phyloP scores from a whole-genome alignment of 2,329 filamentous ascomycete species.

The Cladosporium sp. region DNA sequence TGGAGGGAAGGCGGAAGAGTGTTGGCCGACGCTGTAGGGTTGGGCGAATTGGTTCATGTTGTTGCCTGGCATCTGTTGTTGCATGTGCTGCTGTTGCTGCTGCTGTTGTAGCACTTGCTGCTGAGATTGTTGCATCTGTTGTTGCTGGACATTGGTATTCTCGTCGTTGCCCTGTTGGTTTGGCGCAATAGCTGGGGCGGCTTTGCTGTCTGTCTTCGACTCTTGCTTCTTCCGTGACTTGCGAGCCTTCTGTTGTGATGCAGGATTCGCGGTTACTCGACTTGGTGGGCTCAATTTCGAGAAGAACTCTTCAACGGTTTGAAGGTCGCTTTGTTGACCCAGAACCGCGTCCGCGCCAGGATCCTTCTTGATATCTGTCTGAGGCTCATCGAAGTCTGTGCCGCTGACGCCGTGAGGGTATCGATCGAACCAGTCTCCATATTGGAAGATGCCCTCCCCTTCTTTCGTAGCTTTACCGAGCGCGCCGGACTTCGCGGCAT shows the following conservation, averaged over 20 bases:
- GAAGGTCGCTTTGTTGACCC: conserved; percentile 83
- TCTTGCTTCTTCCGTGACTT: conserved; percentile 33
- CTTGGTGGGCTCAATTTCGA: conserved; percentile 66
- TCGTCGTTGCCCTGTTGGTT: conserved; percentile 17
- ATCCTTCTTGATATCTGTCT: conserved; percentile 62
- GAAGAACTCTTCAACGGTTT: conserved; percentile 93
- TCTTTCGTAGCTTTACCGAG: conserved; percentile 34
- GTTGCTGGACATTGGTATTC: conserved; percentile 22
- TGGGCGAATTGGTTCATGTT: conserved; percentile 12
- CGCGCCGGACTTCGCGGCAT: conserved; percentile 67
- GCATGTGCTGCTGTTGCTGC: conserved; percentile 17
- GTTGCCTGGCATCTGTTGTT: not conserved
- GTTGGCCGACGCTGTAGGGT: conserved; percentile 37
- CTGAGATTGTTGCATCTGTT: conserved; percentile 21
- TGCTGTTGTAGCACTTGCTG: conserved; percentile 17
- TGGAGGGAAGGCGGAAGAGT: conserved; percentile 41
- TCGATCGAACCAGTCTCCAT: conserved; percentile 94
- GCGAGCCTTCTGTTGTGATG: conserved; percentile 47
- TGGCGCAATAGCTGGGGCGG: conserved; percentile 14
- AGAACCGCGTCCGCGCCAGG: conserved; percentile 82
- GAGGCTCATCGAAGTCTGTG: conserved; percentile 74
- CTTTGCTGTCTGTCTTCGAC: conserved; percentile 24
- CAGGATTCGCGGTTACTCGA: conserved; percentile 29
- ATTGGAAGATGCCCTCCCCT: conserved; percentile 72
- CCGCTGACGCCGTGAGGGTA: conserved; percentile 90